Evolutionary conservation across 345 rosid species (phyloP), one percentile per base, ranked within the genome.

Genomic region (Pugionium dolabratum): DNA sequence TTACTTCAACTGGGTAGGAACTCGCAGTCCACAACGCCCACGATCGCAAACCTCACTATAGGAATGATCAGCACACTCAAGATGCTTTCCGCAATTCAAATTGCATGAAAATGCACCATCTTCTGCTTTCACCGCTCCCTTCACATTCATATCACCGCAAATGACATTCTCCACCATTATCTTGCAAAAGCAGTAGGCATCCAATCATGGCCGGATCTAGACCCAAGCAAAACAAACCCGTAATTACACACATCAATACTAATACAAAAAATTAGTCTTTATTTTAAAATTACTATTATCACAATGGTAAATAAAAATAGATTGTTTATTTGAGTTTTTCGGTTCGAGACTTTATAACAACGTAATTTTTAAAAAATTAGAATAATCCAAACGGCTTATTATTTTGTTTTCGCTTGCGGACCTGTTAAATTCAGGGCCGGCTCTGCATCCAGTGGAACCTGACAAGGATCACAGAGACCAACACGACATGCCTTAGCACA

Each of bases 131-230:
- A 91, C 75, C 43, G 82, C 84, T 65, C 98, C 98, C 77, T 85
- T 89, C 59, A 86, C 65, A 77, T 68, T 75, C 88, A 89, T 84
- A 29, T 86, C 90, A 53, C 96, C 89, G 39, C 96, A 88, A 30
- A 78, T 75, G 45, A 88, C 79, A 63, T 70, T 83, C 84, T 88
- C 88, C 51, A 64, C 58, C 9, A 56, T 84, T 69, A 80, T 78
- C 82, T 80, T 80, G 82, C 96, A 91, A 45, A 91, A 91, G 73
- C 96, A 91, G 3, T 84, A 59, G 31, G 91, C 96, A 79, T 57
- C 77, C 42, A 88, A 18, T 18, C 18, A 18, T 0, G 0, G 18
- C 18, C 18, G 18, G 18, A 18, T 18, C 18, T 18, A 18, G 18
- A 0, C 18, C 18, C 18, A 18, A 18, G 18, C 18, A 18, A 18